Evolutionary conservation across 176 grass and related monocot species (phyloP), one percentile per base, ranked within the genome.

Genomic region (Lolium perenne): DNA sequence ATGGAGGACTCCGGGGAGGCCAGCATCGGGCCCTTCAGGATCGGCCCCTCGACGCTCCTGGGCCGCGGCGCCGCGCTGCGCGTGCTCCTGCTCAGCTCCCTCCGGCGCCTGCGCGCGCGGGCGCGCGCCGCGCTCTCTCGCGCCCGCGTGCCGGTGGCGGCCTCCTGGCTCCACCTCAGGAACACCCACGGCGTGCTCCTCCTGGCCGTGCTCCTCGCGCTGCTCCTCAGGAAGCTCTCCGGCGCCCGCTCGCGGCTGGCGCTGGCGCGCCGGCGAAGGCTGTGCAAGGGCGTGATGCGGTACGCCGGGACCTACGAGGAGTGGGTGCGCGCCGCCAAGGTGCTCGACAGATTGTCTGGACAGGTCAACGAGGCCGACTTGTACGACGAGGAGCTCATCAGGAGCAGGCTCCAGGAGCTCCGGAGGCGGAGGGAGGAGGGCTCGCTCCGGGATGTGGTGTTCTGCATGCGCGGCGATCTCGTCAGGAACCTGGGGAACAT

Each of bases 401-500:
- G 87, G 84, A 93, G 80, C 71, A 91, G 93, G 83, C 92, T 99
- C 38, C 68, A 80, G 26, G 97, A 99, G 82, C 87, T 99, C 68
- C 87, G 78, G 16, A 68, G 84, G 11, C 84, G 94, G 70, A 86
- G 97, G 76, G 73, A 91, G 80, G 93, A 93, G 1, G 96, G 94
- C 6, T 95, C 90, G 14, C 85, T 98, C 65, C 86, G 86, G 85
- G 97, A 98, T 22, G 89, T 96, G 10, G 92, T 99, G 0, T 96
- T 99, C 84, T 95, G 79, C 21, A 95, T 98, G 96, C 93, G 96
- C 47, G 86, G 88, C 7, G 94, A 99, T 86, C 83, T 99, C 2
- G 73, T 96, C 15, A 94, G 97, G 83, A 99, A 96, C 82, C 71
- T 99, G 82, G 97, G 97, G 12, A 99, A 96, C 55, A 91, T 96